Evolutionary conservation across 78 protist species (phyloP).

Genomic region (Chrysochromulina tobinii): DNA sequence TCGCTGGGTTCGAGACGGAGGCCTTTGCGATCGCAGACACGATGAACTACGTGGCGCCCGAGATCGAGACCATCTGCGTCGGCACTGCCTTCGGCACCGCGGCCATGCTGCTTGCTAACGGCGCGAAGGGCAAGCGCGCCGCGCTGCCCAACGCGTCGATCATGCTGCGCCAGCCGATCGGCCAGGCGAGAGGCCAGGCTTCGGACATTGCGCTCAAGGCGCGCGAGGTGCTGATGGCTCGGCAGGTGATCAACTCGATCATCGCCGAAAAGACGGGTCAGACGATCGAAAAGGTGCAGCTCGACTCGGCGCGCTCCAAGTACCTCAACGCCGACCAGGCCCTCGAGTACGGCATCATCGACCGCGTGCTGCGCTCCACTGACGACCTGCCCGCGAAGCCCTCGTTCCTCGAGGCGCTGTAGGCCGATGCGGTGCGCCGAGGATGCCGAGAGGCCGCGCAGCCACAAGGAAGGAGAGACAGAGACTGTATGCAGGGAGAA

Average conservation of each 20-base stretch:
- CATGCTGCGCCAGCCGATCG: slow-evolving; percentile 2
- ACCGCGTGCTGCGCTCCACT: neutral
- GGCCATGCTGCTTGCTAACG: slow-evolving; percentile 5
- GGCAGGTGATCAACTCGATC: neutral
- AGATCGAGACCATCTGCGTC: neutral
- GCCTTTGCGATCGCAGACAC: slow-evolving; percentile 26
- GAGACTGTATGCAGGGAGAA: too few relatives aligned
- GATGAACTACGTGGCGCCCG: slow-evolving; percentile 5
- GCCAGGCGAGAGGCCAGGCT: slow-evolving; percentile 1
- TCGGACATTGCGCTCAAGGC: neutral
- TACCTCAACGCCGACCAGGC: neutral
- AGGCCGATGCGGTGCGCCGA: too few relatives aligned
- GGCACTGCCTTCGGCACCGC: slow-evolving; percentile 24
- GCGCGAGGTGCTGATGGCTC: neutral
- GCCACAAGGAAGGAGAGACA: too few relatives aligned
- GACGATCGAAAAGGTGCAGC: neutral
- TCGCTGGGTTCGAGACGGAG: slow-evolving; percentile 15
- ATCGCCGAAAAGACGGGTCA: neutral
- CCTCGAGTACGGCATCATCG: neutral
- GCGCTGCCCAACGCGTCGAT: neutral
- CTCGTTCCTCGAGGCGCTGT: too few relatives aligned
- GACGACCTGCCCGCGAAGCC: too few relatives aligned
- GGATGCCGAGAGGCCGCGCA: too few relatives aligned
- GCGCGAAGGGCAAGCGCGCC: neutral
- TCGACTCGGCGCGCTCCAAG: neutral